Evolutionary conservation across 1,139 yeast species (phyloP).

Genomic region (Scheffersomyces titani): DNA sequence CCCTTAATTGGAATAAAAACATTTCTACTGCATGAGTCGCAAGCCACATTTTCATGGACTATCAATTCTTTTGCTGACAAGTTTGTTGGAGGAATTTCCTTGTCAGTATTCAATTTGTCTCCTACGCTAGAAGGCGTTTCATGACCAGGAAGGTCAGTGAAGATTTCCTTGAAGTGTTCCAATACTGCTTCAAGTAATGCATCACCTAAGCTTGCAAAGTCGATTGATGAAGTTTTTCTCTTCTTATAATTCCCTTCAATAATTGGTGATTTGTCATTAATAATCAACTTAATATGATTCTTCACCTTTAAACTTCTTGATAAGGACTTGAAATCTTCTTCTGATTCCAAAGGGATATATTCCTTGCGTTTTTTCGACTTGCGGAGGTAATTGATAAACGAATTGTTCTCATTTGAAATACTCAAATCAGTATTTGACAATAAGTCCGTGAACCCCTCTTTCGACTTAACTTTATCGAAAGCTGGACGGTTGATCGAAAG

Average conservation of each 20-base stretch:
- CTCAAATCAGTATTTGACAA: constrained; percentile 9
- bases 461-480: constrained; percentile 9
- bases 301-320: constrained; percentile 50
- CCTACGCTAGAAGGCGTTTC: constrained; percentile 1
- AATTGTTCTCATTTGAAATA: constrained; percentile 5
- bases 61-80: not conserved
- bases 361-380: constrained; percentile 46
- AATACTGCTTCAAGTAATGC: constrained; percentile 25
- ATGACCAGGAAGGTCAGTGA: constrained; percentile 9
- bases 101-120: not conserved
- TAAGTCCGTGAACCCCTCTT: constrained; percentile 11
- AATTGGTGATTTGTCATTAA: constrained; percentile 20
- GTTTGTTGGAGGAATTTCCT: not conserved
- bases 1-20: constrained; percentile 42
- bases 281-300: constrained; percentile 33
- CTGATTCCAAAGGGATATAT: constrained; percentile 40
- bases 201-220: constrained; percentile 24
- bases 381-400: constrained; percentile 19
- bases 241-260: constrained; percentile 5
- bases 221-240: constrained; percentile 14
- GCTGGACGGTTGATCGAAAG: constrained; percentile 5
- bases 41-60: constrained; percentile 42
- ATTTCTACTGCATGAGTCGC: constrained; percentile 43
- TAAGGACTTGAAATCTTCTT: constrained; percentile 46
- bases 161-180: constrained; percentile 23